These are phyloP conservation scores for Rosellinia necatrix DNA, from an alignment of 2,329 filamentous ascomycete species.

Conservation along the genomic window DNA sequence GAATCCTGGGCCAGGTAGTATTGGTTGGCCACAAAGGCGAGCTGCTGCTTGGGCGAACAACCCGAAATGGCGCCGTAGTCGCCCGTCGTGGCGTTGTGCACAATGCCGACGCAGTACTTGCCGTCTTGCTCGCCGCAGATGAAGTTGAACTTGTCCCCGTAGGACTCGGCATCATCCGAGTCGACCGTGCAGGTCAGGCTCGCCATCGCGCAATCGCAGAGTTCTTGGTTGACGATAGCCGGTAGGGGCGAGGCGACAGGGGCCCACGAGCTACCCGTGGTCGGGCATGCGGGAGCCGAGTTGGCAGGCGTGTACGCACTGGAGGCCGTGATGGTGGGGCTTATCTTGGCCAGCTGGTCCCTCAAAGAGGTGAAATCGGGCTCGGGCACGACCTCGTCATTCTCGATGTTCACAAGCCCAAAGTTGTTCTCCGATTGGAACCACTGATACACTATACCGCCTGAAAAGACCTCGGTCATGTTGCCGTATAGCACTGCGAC, in stretches of 20 bases:
- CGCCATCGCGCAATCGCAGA: slow-evolving; percentile 86
- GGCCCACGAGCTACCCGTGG: slow-evolving; percentile 66
- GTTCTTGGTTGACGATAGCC: slow-evolving; percentile 74
- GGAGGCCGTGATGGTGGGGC: slow-evolving; percentile 68
- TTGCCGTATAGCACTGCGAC: slow-evolving; percentile 78
- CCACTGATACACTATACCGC: slow-evolving; percentile 99
- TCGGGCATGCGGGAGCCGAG: slow-evolving; percentile 74
- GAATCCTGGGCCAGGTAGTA: slow-evolving; percentile 61
- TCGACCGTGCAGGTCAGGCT: slow-evolving; percentile 73
- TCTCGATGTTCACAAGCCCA: slow-evolving; percentile 70
- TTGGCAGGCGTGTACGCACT: slow-evolving; percentile 75
- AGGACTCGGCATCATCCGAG: slow-evolving; percentile 58
- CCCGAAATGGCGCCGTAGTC: slow-evolving; percentile 78
- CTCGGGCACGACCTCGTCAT: slow-evolving; percentile 66
- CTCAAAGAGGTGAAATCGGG: slow-evolving; percentile 76
- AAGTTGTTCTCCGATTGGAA: slow-evolving; percentile 90
- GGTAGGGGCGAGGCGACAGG: slow-evolving; percentile 71
- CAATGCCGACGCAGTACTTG: slow-evolving; percentile 69
- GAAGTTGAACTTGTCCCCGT: slow-evolving; percentile 71
- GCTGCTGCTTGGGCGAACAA: slow-evolving; percentile 72
- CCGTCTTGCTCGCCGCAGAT: slow-evolving; percentile 65
- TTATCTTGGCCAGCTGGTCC: slow-evolving; percentile 69
- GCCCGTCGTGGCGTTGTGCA: slow-evolving; percentile 67
- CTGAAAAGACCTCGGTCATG: slow-evolving; percentile 89
- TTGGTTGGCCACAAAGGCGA: slow-evolving; percentile 73